Evolutionary conservation across 2,329 filamentous ascomycete species (phyloP).

Genomic region (Talaromyces pinophilus): DNA sequence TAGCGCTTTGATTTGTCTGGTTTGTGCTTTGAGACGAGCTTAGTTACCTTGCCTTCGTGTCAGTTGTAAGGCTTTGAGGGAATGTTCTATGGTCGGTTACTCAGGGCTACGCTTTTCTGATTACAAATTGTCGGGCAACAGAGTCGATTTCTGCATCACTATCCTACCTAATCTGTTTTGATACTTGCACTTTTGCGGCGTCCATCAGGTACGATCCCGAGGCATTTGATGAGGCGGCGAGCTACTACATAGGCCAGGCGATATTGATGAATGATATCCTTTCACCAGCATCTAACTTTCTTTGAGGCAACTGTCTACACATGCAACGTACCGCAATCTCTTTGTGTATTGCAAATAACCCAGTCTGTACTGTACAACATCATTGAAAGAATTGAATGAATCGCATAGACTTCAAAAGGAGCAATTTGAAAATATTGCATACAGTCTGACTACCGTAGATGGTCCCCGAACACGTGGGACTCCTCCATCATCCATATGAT

Average conservation of each 20-base stretch:
- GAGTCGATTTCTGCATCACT: too few species aligned
- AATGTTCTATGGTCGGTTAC: too few species aligned
- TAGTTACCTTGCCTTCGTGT: neutral
- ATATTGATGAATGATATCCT: neutral
- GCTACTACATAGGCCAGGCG: neutral
- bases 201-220: neutral
- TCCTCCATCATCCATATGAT: neutral
- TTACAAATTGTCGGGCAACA: neutral
- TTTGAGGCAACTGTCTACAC: neutral
- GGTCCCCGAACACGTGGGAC: conserved; percentile 20
- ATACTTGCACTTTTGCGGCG: neutral
- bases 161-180: neutral
- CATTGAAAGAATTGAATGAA: neutral
- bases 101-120: neutral
- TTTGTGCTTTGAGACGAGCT: neutral
- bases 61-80: neutral
- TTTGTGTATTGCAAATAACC: neutral
- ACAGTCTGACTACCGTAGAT: neutral
- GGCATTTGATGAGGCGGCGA: neutral
- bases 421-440: neutral
- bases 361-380: neutral
- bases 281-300: neutral
- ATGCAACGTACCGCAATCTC: neutral
- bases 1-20: neutral
- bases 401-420: neutral